phyloP scores from a whole-genome alignment of 192 early-diverging fungal genomes.

The Coemansia sp. region DNA sequence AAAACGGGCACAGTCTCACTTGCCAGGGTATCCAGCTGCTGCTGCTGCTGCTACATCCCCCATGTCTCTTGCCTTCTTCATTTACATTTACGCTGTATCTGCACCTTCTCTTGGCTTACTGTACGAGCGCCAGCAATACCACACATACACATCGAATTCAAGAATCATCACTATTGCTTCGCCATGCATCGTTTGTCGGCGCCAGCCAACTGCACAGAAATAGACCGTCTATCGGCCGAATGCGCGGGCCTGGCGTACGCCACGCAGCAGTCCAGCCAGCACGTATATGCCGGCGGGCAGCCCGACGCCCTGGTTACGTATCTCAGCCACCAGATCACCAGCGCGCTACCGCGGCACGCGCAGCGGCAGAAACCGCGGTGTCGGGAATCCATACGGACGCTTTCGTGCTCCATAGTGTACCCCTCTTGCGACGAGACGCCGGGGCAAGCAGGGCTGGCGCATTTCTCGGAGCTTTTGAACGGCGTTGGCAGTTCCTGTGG shows the following conservation, averaged over 20 bases:
- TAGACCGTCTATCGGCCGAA: background rate
- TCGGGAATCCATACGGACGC: slow-evolving; percentile 7
- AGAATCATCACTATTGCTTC: too few relatives aligned
- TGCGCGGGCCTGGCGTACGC: slow-evolving; percentile 1
- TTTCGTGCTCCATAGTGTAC: slow-evolving; percentile 31
- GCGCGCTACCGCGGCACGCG: background rate
- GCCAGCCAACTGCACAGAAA: slow-evolving; percentile 1
- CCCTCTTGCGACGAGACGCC: slow-evolving; percentile 3
- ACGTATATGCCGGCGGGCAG: background rate
- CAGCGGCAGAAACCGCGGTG: slow-evolving; percentile 3
- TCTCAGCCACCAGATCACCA: background rate
- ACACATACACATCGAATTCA: too few relatives aligned
- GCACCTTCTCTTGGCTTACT: too few relatives aligned
- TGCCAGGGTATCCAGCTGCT: too few relatives aligned
- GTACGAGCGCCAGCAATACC: too few relatives aligned
- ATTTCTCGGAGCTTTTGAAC: slow-evolving; percentile 26
- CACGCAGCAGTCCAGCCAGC: background rate
- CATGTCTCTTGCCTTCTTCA: too few relatives aligned
- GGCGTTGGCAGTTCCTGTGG: slow-evolving; percentile 8
- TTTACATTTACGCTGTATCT: too few relatives aligned
- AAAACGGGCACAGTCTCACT: too few relatives aligned
- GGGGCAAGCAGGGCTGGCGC: slow-evolving; percentile 1
- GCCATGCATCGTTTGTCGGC: too few relatives aligned
- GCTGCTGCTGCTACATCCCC: too few relatives aligned
- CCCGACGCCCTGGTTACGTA: slow-evolving; percentile 2